Percentiles rank a stretch among this genome's conserved stretches.
Evolutionary conservation across 2,329 filamentous ascomycete species (phyloP).

Genomic region (Xylariaceae sp.): DNA sequence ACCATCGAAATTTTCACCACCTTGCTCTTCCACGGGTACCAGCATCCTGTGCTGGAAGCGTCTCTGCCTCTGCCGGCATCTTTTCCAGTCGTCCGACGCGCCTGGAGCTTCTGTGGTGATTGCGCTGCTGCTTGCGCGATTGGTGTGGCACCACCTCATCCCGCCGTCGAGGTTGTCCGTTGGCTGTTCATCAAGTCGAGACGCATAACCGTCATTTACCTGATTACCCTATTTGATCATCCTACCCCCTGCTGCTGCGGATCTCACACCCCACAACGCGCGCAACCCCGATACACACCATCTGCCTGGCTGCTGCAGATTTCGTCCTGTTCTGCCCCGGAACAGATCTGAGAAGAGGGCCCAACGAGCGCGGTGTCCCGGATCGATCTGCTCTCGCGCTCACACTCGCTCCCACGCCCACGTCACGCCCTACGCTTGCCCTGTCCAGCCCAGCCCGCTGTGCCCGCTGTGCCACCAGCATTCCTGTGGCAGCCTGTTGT

Average conservation of each 20-base stretch:
- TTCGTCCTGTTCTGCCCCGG: constrained; percentile 20
- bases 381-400: constrained; percentile 22
- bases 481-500: constrained; percentile 28
- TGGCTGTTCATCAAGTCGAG: constrained; percentile 6
- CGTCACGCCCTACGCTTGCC: constrained; percentile 12
- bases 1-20: too few relatives aligned
- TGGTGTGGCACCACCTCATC: constrained; percentile 13
- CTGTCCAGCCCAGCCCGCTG: constrained; percentile 23
- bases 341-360: constrained; percentile 24
- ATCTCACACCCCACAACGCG: constrained; percentile 30
- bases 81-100: neutral
- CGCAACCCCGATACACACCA: constrained; percentile 21
- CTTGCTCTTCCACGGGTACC: too few relatives aligned
- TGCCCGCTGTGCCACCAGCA: constrained; percentile 26
- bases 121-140: constrained; percentile 2
- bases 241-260: constrained; percentile 27
- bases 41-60: too few relatives aligned
- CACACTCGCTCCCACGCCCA: constrained; percentile 12
- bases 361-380: constrained; percentile 27
- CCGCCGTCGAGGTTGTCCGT: constrained; percentile 11
- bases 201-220: constrained; percentile 2
- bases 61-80: too few relatives aligned
- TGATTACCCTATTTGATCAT: constrained; percentile 22
- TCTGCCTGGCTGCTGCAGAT: constrained; percentile 14
- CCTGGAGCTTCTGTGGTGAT: neutral